Base-by-base conservation (phyloP, 169 alveolate genomes). In the Cyclospora cayetanensis region DNA sequence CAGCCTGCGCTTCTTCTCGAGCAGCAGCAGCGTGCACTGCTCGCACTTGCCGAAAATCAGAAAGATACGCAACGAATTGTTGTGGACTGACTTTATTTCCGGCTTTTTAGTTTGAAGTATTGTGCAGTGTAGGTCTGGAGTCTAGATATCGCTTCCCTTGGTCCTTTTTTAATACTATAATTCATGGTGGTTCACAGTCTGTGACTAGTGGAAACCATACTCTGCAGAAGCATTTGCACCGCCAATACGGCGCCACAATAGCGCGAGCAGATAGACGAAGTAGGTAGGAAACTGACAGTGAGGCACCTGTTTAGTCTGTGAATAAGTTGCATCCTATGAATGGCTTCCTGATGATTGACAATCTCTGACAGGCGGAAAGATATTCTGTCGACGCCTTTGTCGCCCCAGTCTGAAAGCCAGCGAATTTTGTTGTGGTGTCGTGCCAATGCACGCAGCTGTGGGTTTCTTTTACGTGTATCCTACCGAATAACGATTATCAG, bases 1-100 rank as follows among this genome's bases (percentile, higher is more conserved):
- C 63, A 86, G 4, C 84, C 92, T 39, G 92, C 92, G 2, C 65
- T 50, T 9, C 66, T 86, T 4, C 66, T 86, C 20, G 84, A 86
- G 92, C 92, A 86, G 92, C 90, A 82, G 90, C 91, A 84, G 70
- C 92, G 82, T 27, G 92, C 92, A 46, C 86, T 86, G 92, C 70
- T 86, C 88, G 88, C 68, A 34, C 88, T 79, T 25, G 88, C 88
- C 1, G 37, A 46, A 22, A 60, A 31, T 12, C 88, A 79, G 46
- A 25, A 29, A 60, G 46, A 79, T 29, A 72, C 37, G 11, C 72
- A 43, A 43, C 66, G 11, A 18, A 79, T 79, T 46, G 52, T 50
- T 12, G 88, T 79, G 22, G 88, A 79, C 52, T 79, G 37, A 52
- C 29, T 2, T n/a, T n/a, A 11, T 4, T n/a, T n/a, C n/a, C n/a